Evolutionary conservation across 1,139 yeast species (phyloP).

Genomic region (Saccharomyces hybrid): DNA sequence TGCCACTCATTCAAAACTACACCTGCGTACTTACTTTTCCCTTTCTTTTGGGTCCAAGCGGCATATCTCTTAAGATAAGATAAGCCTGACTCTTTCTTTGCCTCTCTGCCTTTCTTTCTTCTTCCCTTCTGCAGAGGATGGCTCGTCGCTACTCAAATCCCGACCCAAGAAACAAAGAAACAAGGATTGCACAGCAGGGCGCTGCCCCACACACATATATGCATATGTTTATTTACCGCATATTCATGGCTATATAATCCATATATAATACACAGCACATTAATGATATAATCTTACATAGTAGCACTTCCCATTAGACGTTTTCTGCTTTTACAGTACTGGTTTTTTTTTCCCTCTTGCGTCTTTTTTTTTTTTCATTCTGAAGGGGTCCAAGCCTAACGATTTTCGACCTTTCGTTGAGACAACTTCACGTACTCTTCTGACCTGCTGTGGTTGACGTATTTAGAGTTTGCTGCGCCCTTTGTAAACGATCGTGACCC

Average conservation of each 20-base stretch:
- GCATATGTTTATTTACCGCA: neutral
- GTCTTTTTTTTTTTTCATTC: neutral
- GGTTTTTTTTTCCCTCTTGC: neutral
- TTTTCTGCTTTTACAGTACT: neutral
- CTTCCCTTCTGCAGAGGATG: neutral
- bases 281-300: neutral
- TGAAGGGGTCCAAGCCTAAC: neutral
- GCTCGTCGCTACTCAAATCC: constrained; percentile 1
- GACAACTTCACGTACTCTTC: neutral
- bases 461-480: neutral
- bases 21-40: neutral
- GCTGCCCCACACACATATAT: neutral
- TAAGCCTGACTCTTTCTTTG: neutral
- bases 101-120: neutral
- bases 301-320: neutral
- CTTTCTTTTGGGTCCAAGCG: neutral
- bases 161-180: neutral
- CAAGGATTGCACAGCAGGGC: neutral
- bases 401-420: neutral
- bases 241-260: neutral
- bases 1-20: neutral
- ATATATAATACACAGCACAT: neutral
- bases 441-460: neutral
- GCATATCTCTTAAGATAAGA: neutral
- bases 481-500: constrained; percentile 1